Evolutionary conservation across 768 basidiomycete genomes (phyloP).

Genomic region (Kwoniella mangroviensis): DNA sequence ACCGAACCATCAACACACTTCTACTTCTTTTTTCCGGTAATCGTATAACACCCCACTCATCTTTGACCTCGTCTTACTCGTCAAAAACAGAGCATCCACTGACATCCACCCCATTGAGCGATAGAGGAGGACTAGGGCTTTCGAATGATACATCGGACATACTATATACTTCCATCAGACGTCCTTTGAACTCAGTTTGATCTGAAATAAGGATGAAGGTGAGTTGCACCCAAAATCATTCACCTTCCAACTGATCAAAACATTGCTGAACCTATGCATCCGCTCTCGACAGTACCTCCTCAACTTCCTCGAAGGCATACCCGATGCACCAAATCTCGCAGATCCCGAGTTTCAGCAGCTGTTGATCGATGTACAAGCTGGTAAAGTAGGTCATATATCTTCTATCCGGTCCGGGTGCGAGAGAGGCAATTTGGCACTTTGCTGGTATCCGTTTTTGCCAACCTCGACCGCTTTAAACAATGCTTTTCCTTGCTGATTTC

Average conservation of each 20-base stretch:
- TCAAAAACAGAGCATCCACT: conserved; percentile 47
- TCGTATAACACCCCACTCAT: conserved; percentile 1
- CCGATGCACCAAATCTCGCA: conserved; percentile 66
- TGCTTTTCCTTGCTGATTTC: background rate
- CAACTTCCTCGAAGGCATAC: conserved; percentile 79
- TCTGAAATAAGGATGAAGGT: conserved; percentile 43
- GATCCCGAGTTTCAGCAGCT: conserved; percentile 79
- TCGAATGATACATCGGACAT: conserved; percentile 33
- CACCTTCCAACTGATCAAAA: conserved; percentile 1
- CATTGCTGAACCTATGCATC: conserved; percentile 39
- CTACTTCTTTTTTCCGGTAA: conserved; percentile 4
- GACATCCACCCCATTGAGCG: background rate
- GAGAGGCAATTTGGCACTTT: conserved; percentile 13
- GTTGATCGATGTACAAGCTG: conserved; percentile 82
- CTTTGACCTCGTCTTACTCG: conserved; percentile 25
- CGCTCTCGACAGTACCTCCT: conserved; percentile 74
- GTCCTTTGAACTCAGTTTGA: conserved; percentile 6
- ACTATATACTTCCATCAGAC: background rate
- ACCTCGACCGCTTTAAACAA: too few relatives aligned
- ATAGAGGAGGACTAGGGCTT: conserved; percentile 21
- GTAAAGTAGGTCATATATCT: conserved; percentile 69
- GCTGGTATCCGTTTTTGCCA: background rate
- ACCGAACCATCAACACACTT: conserved; percentile 4
- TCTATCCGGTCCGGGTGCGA: conserved; percentile 2
- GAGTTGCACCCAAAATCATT: conserved; percentile 12